Conservation (phyloP, 306 rosid genomes). For the Dryas octopetala region DNA sequence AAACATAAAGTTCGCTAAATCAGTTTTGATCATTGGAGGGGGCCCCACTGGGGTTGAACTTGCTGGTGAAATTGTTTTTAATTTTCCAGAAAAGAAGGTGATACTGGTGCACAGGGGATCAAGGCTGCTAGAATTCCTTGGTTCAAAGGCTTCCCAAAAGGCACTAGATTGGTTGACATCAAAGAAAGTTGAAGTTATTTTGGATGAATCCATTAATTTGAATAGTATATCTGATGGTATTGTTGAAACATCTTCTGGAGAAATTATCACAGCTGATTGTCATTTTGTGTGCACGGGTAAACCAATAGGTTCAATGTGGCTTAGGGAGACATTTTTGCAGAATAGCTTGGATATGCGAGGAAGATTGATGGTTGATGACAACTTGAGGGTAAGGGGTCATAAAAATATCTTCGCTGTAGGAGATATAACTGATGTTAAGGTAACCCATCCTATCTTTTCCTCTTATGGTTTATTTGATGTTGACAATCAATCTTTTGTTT, state of each 20-base stretch:
- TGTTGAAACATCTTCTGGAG: slow-evolving; percentile 32
- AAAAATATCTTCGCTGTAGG: slow-evolving; percentile 41
- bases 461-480: neutral
- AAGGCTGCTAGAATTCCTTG: slow-evolving; percentile 42
- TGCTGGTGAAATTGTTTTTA: slow-evolving; percentile 39
- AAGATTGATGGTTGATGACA: slow-evolving; percentile 40
- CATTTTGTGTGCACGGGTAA: slow-evolving; percentile 36
- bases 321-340: slow-evolving; percentile 29
- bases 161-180: slow-evolving; percentile 42
- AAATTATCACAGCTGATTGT: slow-evolving; percentile 42
- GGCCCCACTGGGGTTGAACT: slow-evolving; percentile 51
- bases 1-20: slow-evolving; percentile 32
- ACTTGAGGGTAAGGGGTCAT: slow-evolving; percentile 38
- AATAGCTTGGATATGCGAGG: slow-evolving; percentile 28
- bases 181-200: slow-evolving; percentile 43
- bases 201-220: slow-evolving; percentile 34
- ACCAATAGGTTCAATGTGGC: slow-evolving; percentile 37
- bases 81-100: slow-evolving; percentile 39
- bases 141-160: slow-evolving; percentile 41
- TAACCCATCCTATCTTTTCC: neutral
- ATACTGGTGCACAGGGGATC: slow-evolving; percentile 37
- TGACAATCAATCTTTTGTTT: too few species aligned
- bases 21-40: slow-evolving; percentile 44
- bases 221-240: slow-evolving; percentile 20
- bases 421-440: slow-evolving; percentile 43